Conservation (phyloP, 2,329 filamentous ascomycete species). For the Fusarium nisikadoi region DNA sequence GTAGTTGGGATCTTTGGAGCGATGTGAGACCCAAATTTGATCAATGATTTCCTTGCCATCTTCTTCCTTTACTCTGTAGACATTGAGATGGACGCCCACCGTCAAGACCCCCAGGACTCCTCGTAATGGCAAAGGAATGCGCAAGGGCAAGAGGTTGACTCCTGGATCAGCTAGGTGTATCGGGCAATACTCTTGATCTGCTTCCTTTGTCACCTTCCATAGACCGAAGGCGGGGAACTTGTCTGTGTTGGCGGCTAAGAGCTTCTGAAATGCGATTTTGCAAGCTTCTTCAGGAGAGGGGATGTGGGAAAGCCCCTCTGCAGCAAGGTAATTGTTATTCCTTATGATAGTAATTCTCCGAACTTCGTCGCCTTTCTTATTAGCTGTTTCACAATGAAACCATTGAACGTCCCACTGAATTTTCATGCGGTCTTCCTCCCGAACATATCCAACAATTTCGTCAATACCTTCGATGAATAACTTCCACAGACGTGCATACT, state of each 20-base stretch:
- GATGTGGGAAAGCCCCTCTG: not conserved
- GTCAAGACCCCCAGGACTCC: constrained; percentile 52
- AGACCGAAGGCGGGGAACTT: constrained; percentile 42
- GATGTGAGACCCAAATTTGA: constrained; percentile 50
- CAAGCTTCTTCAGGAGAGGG: constrained; percentile 17
- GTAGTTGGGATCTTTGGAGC: constrained; percentile 40
- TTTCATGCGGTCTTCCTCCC: constrained; percentile 11
- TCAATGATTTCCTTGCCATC: constrained; percentile 37
- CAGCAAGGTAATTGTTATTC: not conserved
- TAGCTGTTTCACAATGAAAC: constrained; percentile 15
- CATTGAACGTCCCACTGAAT: constrained; percentile 28
- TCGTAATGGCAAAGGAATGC: constrained; percentile 48
- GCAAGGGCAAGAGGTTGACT: constrained; percentile 32
- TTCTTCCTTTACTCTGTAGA: constrained; percentile 45
- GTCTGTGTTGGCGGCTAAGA: constrained; percentile 40
- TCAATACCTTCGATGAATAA: constrained; percentile 32
- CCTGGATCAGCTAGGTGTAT: constrained; percentile 41
- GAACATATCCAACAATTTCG: constrained; percentile 37
- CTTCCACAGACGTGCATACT: constrained; percentile 18
- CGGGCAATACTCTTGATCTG: constrained; percentile 43
- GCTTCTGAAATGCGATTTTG: not conserved
- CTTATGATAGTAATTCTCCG: constrained; percentile 23
- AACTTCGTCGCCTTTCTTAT: not conserved
- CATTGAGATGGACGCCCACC: constrained; percentile 52
- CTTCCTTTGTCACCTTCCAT: constrained; percentile 5